Evolutionary conservation across 768 basidiomycete genomes (phyloP), one percentile per base, ranked within the genome.

Genomic region (Amanita muscaria): DNA sequence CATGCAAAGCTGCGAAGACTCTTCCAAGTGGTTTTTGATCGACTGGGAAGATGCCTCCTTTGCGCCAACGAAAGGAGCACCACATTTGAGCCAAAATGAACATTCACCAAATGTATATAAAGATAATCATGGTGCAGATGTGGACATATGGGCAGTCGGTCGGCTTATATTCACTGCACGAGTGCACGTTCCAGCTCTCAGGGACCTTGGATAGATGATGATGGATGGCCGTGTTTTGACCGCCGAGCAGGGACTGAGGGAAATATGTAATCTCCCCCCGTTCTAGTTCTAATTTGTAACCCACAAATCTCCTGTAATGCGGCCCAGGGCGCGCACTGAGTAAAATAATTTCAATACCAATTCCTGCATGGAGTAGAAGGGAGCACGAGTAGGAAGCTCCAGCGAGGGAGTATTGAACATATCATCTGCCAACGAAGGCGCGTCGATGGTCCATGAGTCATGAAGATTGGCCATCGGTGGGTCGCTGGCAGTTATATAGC

Each of bases 91-190:
- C 10, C 30, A 15, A 5, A 19, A 33, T n/a, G 50, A 15, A 25
- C 61, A 62, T 46, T 51, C 51, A 12, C 59, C 61, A 10, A 24
- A 30, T 16, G 45, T 59, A 35, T 54, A 56, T 47, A 33, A 43
- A 31, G 56, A 62, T 46, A 48, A 49, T 41, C 62, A 63, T 50
- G 62, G 58, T 16, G 43, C 55, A 23, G 58, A 61, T 41, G 59
- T 63, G 11, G 61, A 63, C 47, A 56, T 62, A 14, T 63, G 61
- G 61, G 60, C 48, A 43, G 58, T 62, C 25, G 58, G 60, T 21
- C 18, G 47, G 16, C 49, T 59, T 35, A 52, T 54, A 24, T 29
- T 34, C 42, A 35, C 42, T 29, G 34, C 30, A 32, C 2, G 19
- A n/a, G 7, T 44, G 22, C 30, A n/a, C 15, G 30, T 15, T 44